phyloP scores from a whole-genome alignment of 2,329 filamentous ascomycete genomes.

The Aspergillus pseudoviridinutans region DNA sequence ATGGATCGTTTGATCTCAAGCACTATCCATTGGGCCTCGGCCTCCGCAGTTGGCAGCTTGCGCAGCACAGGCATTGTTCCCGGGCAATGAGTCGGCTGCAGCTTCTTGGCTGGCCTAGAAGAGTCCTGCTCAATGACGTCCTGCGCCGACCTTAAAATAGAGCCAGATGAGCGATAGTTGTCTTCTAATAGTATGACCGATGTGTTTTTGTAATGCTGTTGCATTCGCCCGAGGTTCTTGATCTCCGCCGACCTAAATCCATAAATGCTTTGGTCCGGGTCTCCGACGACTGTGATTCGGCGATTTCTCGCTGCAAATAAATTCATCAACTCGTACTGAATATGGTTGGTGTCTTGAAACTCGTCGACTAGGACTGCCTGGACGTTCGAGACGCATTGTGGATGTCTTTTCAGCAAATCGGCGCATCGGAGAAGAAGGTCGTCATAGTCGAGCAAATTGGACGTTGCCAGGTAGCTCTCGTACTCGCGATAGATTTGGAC shows the following conservation, averaged over 20 bases:
- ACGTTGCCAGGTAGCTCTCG: slow-evolving; percentile 66
- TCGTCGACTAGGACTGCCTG: slow-evolving; percentile 92
- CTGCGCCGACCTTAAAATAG: slow-evolving; percentile 75
- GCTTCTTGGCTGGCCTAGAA: slow-evolving; percentile 70
- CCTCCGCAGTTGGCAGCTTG: slow-evolving; percentile 62
- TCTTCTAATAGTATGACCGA: slow-evolving; percentile 83
- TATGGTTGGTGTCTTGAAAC: slow-evolving; percentile 93
- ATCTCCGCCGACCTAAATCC: slow-evolving; percentile 92
- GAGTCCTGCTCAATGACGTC: slow-evolving; percentile 88
- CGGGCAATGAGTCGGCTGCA: slow-evolving; percentile 74
- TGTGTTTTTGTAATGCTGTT: slow-evolving; percentile 70
- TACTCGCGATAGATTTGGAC: slow-evolving; percentile 69
- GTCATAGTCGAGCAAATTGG: slow-evolving; percentile 89
- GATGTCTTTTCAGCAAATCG: slow-evolving; percentile 68
- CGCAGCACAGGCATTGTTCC: slow-evolving; percentile 79
- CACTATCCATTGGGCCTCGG: slow-evolving; percentile 85
- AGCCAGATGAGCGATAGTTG: slow-evolving; percentile 88
- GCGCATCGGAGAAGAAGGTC: slow-evolving; percentile 82
- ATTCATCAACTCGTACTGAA: slow-evolving; percentile 93
- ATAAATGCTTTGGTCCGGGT: slow-evolving; percentile 97
- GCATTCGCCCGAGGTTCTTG: slow-evolving; percentile 76
- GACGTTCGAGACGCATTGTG: slow-evolving; percentile 81
- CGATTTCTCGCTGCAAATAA: slow-evolving; percentile 69
- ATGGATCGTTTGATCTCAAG: slow-evolving; percentile 71
- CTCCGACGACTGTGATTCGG: slow-evolving; percentile 90